Base-by-base conservation (phyloP, 75 land plant genomes). In the Sequoia sempervirens region DNA sequence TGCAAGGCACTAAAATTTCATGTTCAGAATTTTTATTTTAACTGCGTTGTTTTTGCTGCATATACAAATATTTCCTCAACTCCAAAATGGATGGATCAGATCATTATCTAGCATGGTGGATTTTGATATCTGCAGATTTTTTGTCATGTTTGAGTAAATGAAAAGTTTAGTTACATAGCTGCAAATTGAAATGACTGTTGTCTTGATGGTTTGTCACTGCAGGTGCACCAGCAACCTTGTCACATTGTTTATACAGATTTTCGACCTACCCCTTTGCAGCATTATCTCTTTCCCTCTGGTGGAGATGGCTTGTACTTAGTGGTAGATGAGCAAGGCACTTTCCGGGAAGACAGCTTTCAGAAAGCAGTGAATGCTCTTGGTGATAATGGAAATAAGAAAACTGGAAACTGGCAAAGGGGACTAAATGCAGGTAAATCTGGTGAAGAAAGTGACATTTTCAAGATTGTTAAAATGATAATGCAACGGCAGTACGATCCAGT, bases 161-260 rank as follows among this genome's bases (percentile, higher is more conserved):
- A 26, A 26, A 40, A 45, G 80, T 78, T 45, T 70, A 70, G 73
- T 13, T 70, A 9, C 47, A 78, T 8, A 78, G 41, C 1, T 78
- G 10, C 47, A 43, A 40, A 41, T 26, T 43, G 38, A 78, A 78
- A 43, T 78, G 68, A 53, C 10, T 80, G 82, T n/a, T 32, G 43
- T 78, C 45, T 70, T 40, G 56, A 45, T 81, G 46, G 80, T 85
- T 56, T 54, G 18, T n/a, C 2, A 13, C 36, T 91, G 69, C 93
- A 98, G 99, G 99, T 98, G 9, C 99, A 98, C 84, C 91, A 90
- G 47, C 99, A 98, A 79, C 99, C 99, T 54, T 98, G 99, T 83
- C 99, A 98, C 80, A 98, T 98, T 84, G 96, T 98, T 37, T 98
- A 98, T 84, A 98, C 99, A 12, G 99, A 98, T 84, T 98, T 90